These are phyloP conservation scores for Pseudozyma thailandica DNA, from an alignment of 1,284 basidiomycete species.

Conservation along the genomic window DNA sequence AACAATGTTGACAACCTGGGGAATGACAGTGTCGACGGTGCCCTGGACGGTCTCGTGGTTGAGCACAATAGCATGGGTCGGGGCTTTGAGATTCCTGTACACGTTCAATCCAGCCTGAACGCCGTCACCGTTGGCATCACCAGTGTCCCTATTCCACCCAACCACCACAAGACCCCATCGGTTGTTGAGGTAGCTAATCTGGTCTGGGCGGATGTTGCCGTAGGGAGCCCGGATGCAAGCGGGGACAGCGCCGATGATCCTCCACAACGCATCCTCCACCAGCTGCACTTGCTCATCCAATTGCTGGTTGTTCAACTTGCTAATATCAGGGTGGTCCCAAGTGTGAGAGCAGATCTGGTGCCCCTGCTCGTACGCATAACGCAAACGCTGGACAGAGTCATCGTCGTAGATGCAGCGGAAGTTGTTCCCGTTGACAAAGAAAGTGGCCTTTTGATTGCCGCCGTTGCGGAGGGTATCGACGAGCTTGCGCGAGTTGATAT, in stretches of 20 bases:
- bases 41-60: slow-evolving; percentile 59
- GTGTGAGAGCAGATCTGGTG: slow-evolving; percentile 60
- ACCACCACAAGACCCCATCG: slow-evolving; percentile 50
- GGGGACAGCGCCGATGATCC: slow-evolving; percentile 58
- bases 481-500: slow-evolving; percentile 35
- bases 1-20: slow-evolving; percentile 52
- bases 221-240: slow-evolving; percentile 58
- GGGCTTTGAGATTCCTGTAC: slow-evolving; percentile 42
- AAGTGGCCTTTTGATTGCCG: slow-evolving; percentile 48
- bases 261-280: slow-evolving; percentile 58
- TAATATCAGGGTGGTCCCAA: slow-evolving; percentile 52
- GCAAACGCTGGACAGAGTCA: slow-evolving; percentile 18
- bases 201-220: slow-evolving; percentile 40
- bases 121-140: slow-evolving; percentile 49
- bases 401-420: slow-evolving; percentile 53
- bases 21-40: slow-evolving; percentile 44
- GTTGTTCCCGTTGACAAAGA: slow-evolving; percentile 64
- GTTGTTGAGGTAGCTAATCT: slow-evolving; percentile 53
- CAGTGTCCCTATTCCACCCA: slow-evolving; percentile 52
- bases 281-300: slow-evolving; percentile 53
- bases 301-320: slow-evolving; percentile 35
- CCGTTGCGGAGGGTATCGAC: slow-evolving; percentile 36
- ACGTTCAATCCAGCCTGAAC: slow-evolving; percentile 30
- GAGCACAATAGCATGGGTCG: slow-evolving; percentile 52
- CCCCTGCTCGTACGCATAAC: slow-evolving; percentile 36